A percentile compares a stretch with the other conserved stretches of the same genome.
Evolutionary conservation across 2,329 filamentous ascomycete genomes (phyloP).

Genomic region (Xylaria hypoxylon): DNA sequence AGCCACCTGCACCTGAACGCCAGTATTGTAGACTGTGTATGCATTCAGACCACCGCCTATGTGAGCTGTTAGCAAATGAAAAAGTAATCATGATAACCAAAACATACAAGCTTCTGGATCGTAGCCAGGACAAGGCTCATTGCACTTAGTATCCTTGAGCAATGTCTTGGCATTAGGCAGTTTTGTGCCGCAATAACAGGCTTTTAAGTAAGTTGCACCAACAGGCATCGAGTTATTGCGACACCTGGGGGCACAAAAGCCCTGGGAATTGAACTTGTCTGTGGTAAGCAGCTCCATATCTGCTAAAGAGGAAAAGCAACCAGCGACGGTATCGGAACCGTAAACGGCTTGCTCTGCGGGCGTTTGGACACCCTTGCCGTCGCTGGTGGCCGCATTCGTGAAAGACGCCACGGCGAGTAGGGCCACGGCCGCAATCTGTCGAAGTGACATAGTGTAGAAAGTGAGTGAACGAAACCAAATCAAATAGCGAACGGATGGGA

Average conservation of each 20-base stretch:
- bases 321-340: conserved; percentile 59
- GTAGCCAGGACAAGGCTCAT: conserved; percentile 73
- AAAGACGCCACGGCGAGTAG: conserved; percentile 46
- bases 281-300: conserved; percentile 50
- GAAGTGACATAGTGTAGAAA: conserved; percentile 45
- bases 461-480: conserved; percentile 25
- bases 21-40: conserved; percentile 65
- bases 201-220: conserved; percentile 69
- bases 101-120: conserved; percentile 72
- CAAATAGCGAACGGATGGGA: background rate
- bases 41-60: conserved; percentile 57
- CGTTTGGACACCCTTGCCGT: conserved; percentile 45
- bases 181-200: conserved; percentile 79
- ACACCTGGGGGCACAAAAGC: conserved; percentile 58
- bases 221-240: conserved; percentile 62
- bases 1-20: conserved; percentile 56
- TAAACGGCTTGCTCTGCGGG: conserved; percentile 54
- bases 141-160: conserved; percentile 70
- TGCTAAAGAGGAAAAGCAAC: conserved; percentile 62
- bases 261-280: conserved; percentile 54
- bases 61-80: conserved; percentile 34
- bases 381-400: conserved; percentile 30
- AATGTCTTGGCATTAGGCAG: conserved; percentile 70
- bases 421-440: conserved; percentile 45
- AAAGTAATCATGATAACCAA: conserved; percentile 28